These are phyloP conservation scores for Chlorella sp. DNA, from an alignment of 139 green algal genomes.

Conservation along the genomic window DNA sequence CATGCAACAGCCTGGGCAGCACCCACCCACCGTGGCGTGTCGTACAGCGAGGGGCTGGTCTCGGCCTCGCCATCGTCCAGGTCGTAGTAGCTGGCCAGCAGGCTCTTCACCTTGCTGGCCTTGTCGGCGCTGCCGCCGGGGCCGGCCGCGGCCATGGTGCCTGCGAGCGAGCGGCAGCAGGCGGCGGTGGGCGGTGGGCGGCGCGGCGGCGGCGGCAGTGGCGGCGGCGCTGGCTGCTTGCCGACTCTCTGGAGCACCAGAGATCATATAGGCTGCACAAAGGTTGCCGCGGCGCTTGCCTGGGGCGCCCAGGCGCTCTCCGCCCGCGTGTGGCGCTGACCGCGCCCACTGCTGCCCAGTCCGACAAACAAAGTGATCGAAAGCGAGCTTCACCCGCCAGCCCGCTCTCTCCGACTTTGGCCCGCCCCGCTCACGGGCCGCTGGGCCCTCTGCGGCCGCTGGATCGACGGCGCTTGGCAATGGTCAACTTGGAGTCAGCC, in stretches of 20 bases:
- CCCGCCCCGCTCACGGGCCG: too few species aligned
- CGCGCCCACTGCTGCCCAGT: too few species aligned
- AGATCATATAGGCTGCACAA: too few species aligned
- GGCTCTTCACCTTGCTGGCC: constrained; percentile 55
- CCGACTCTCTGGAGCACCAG: not conserved
- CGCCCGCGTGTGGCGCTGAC: too few species aligned
- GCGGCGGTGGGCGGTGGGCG: not conserved
- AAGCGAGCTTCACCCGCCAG: too few species aligned
- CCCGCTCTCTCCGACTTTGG: too few species aligned
- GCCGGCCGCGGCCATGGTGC: not conserved
- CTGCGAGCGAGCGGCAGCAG: not conserved
- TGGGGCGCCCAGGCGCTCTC: too few species aligned
- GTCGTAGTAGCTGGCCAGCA: constrained; percentile 83
- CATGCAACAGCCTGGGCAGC: not conserved
- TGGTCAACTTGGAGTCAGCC: too few species aligned
- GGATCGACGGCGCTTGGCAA: too few species aligned
- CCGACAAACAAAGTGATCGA: too few species aligned
- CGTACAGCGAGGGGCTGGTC: constrained; percentile 2
- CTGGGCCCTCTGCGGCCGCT: too few species aligned
- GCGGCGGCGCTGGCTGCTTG: not conserved
- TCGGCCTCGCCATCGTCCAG: constrained; percentile 26
- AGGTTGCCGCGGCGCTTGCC: too few species aligned
- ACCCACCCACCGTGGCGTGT: not conserved
- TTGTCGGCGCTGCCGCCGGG: constrained; percentile 26
- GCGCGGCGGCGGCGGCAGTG: not conserved